Evolutionary conservation across 192 early-diverging fungal genomes (phyloP).

Genomic region (Powellomyces hirtus): DNA sequence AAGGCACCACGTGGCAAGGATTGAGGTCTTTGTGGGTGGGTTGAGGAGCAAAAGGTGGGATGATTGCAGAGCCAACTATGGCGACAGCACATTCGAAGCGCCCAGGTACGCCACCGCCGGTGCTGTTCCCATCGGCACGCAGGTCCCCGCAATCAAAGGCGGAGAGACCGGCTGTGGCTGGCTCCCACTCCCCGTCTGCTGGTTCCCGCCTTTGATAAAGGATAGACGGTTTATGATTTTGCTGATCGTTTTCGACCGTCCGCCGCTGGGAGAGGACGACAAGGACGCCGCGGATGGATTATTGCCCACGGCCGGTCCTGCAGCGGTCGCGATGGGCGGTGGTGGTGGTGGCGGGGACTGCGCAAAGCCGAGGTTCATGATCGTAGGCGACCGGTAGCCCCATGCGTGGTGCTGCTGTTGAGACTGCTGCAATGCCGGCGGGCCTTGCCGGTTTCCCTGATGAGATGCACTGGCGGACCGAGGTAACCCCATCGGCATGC

Average conservation of each 20-base stretch:
- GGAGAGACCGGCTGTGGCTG: background rate
- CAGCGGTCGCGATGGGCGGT: background rate
- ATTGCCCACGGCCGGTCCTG: background rate
- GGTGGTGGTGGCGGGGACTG: background rate
- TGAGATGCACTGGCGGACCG: background rate
- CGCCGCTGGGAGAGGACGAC: background rate
- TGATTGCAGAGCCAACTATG: too few relatives aligned
- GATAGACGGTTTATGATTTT: conserved; percentile 1
- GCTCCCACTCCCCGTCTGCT: background rate
- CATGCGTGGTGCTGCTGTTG: background rate
- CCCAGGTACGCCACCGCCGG: too few relatives aligned
- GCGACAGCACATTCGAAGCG: too few relatives aligned
- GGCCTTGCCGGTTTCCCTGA: background rate
- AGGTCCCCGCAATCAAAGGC: too few relatives aligned
- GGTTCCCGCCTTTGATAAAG: background rate
- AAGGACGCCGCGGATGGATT: background rate
- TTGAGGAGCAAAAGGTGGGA: too few relatives aligned
- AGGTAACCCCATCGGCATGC: background rate
- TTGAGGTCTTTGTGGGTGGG: too few relatives aligned
- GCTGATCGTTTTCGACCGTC: background rate
- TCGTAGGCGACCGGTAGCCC: background rate
- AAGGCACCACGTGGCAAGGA: too few relatives aligned
- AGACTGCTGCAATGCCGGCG: background rate
- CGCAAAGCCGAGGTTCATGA: background rate
- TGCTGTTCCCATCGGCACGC: too few relatives aligned